Base-by-base conservation (phyloP, 1,139 yeast species). In the Sugiyamaella paludigena region DNA sequence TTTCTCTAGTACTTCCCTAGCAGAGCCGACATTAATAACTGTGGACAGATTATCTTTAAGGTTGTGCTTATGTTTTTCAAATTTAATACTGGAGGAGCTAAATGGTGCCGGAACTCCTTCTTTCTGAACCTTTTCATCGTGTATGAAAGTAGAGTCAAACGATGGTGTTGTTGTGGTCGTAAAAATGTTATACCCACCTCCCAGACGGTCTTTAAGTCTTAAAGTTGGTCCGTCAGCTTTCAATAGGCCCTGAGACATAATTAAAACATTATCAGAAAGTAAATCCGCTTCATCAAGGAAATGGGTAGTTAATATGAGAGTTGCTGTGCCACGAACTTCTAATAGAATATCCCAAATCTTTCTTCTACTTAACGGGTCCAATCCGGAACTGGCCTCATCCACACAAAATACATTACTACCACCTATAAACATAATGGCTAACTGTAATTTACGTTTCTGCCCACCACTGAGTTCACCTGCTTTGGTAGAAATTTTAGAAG, bases 371-470 rank as follows among this genome's bases (percentile, higher is more conserved):
- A 69, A 50, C 1, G 72, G 72, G 56, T 68, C 72, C 29, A 68
- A 53, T 1, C 72, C 72, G 8, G 72, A 68, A 8, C 71, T 66
- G 4, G 67, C 72, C 46, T 68, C 72, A 48, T 68, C 72, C 33
- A 68, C 61, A 45, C 70, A 67, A 50, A 72, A 68, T 2, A 68
- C 61, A 41, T 64, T 60, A 35, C 68, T 62, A 5, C 66, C 69
- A 12, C 72, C 72, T 26, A 63, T 63, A 56, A 69, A 63, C 64
- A 67, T 66, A 32, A 68, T 58, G 0, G 96, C 96, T 50, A 89
- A 76, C 4, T 95, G 87, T 47, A 89, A 74, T 72, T 96, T 83
- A 1, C 96, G 92, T 71, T 87, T 88, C 69, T 88, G 96, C 40
- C 96, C 97, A 53, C 97, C 97, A 42, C 95, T 85, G 52, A 89